Conservation (phyloP, 2,329 filamentous ascomycete species). For the Apiospora aurea region DNA sequence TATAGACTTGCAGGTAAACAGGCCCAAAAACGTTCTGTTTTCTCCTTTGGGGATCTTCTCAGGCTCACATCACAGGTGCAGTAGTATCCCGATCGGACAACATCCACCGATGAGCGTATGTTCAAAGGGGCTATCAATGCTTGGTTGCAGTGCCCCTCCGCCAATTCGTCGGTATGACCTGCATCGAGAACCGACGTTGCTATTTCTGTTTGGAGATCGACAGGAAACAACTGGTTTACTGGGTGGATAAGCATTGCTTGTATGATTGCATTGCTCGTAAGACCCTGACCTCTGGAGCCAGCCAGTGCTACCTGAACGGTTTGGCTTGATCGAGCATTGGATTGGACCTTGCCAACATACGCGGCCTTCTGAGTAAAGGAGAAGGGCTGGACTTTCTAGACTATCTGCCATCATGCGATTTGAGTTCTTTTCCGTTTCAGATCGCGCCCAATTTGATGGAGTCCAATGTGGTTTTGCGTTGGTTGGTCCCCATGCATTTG, state of each 20-base stretch:
- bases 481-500: conserved; percentile 1
- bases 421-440: conserved; percentile 7
- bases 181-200: neutral
- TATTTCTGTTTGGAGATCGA: conserved; percentile 21
- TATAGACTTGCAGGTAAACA: neutral
- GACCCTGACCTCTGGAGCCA: neutral
- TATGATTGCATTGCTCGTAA: conserved; percentile 11
- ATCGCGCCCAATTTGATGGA: conserved; percentile 11
- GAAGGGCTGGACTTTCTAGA: neutral
- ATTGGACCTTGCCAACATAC: neutral
- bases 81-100: neutral
- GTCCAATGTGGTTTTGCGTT: neutral
- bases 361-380: neutral
- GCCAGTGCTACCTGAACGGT: neutral
- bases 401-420: conserved; percentile 11
- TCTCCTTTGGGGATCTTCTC: neutral
- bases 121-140: conserved; percentile 4
- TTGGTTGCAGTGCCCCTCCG: conserved; percentile 1
- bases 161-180: neutral
- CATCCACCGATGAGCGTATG: neutral
- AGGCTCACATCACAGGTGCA: neutral
- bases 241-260: conserved; percentile 15
- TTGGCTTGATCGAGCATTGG: neutral
- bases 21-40: neutral
- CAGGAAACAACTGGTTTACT: conserved; percentile 19